Conservation (phyloP, 371 early-diverging fungal species). For the Cokeromyces recurvatus region DNA sequence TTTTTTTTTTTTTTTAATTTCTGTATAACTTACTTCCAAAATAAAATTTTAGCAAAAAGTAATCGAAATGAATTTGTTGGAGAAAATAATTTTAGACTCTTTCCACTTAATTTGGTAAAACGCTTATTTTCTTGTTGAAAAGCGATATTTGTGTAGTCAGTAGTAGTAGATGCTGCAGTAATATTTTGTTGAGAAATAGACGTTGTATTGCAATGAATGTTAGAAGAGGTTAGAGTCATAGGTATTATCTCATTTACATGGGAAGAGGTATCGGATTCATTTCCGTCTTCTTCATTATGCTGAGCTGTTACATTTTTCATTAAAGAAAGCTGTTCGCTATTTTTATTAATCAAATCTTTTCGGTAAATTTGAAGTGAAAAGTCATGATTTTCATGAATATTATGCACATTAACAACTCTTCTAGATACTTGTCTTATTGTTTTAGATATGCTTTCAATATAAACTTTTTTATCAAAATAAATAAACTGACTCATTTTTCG, state of each 20-base stretch:
- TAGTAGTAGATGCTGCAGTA: too few relatives aligned
- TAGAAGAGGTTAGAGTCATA: conserved; percentile 14
- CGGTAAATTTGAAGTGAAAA: too few relatives aligned
- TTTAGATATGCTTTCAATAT: conserved; percentile 7
- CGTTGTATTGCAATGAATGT: too few relatives aligned
- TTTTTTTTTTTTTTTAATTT: background rate
- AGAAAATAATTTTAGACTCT: conserved; percentile 24
- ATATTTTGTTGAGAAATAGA: too few relatives aligned
- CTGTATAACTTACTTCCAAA: conserved; percentile 39
- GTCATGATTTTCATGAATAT: too few relatives aligned
- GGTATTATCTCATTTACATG: conserved; percentile 21
- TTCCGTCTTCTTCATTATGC: background rate
- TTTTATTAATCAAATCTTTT: too few relatives aligned
- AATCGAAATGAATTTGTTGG: conserved; percentile 25
- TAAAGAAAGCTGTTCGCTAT: too few relatives aligned
- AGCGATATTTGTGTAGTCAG: too few relatives aligned
- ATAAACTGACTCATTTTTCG: conserved; percentile 1
- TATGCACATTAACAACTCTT: conserved; percentile 30
- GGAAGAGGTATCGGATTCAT: conserved; percentile 7
- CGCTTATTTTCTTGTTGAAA: too few relatives aligned
- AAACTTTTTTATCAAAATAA: conserved; percentile 1
- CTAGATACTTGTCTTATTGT: conserved; percentile 22
- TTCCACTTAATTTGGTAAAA: conserved; percentile 20
- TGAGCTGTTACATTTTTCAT: too few relatives aligned
- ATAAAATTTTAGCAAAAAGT: conserved; percentile 18